Evolutionary conservation across 371 early-diverging fungal genomes (phyloP).

Genomic region (Zopfochytrium polystomum): DNA sequence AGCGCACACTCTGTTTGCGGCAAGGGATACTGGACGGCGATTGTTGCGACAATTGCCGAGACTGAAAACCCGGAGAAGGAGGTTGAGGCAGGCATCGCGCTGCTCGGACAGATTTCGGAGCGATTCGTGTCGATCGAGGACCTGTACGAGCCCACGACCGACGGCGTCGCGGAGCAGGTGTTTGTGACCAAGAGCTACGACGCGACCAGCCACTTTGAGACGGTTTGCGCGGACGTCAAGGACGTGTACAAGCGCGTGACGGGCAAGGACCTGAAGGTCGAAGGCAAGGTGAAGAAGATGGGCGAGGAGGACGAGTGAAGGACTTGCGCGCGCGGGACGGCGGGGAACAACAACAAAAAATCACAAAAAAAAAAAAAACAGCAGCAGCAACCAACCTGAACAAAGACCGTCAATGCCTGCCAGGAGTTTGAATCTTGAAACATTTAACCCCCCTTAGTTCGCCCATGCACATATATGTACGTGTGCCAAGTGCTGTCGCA

Average conservation of each 20-base stretch:
- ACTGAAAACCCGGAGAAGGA: slow-evolving; percentile 85
- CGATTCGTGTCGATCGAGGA: slow-evolving; percentile 84
- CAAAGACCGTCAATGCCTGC: no score
- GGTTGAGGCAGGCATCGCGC: slow-evolving; percentile 78
- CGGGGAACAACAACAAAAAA: no score
- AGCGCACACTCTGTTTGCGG: slow-evolving; percentile 87
- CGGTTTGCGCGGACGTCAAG: slow-evolving; percentile 95
- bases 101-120: slow-evolving; percentile 88
- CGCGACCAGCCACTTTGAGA: slow-evolving; percentile 98
- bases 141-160: slow-evolving; percentile 77
- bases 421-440: no score
- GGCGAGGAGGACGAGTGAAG: slow-evolving; percentile 33
- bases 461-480: no score
- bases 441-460: no score
- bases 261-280: slow-evolving; percentile 74
- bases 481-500: no score
- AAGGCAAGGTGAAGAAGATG: slow-evolving; percentile 53
- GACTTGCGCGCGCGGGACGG: no score
- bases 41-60: slow-evolving; percentile 93
- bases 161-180: slow-evolving; percentile 79
- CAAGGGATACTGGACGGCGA: slow-evolving; percentile 83
- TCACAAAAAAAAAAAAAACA: no score
- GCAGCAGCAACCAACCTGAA: neutral
- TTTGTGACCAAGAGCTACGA: slow-evolving; percentile 95
- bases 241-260: slow-evolving; percentile 87